phyloP scores from a whole-genome alignment of 345 rosid species.

The Lumnitzera littorea region DNA sequence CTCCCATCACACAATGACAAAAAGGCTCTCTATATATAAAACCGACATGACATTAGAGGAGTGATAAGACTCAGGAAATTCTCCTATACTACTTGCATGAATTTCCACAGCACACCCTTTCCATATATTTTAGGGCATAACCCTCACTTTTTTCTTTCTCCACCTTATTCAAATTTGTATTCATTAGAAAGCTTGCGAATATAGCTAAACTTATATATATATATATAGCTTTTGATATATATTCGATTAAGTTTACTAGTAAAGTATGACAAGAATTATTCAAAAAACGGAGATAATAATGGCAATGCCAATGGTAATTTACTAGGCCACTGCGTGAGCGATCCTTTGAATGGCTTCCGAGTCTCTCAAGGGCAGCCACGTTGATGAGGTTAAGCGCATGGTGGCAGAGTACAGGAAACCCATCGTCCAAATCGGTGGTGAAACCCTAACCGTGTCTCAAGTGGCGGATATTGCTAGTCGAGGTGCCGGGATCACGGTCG shows the following conservation, averaged over 20 bases:
- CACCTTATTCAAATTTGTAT: too few species aligned
- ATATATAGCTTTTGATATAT: too few species aligned
- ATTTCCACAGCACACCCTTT: slow-evolving; percentile 6
- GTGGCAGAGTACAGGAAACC: slow-evolving; percentile 32
- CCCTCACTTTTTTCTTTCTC: too few species aligned
- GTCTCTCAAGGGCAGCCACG: slow-evolving; percentile 39
- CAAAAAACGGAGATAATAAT: too few species aligned
- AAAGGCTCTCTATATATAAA: slow-evolving; percentile 18
- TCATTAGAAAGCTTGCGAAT: too few species aligned
- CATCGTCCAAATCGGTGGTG: slow-evolving; percentile 28
- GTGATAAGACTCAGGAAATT: slow-evolving; percentile 22
- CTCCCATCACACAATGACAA: slow-evolving; percentile 13
- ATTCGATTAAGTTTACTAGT: too few species aligned
- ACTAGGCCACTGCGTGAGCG: slow-evolving; percentile 1
- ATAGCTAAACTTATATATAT: too few species aligned
- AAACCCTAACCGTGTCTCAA: slow-evolving; percentile 31
- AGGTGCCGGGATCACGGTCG: slow-evolving; percentile 10
- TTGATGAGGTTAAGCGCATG: slow-evolving; percentile 36
- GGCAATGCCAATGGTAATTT: background rate
- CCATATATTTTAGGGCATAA: background rate
- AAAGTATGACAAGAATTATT: too few species aligned
- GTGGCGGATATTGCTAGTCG: slow-evolving; percentile 19
- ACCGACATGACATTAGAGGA: background rate
- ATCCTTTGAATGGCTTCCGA: slow-evolving; percentile 32
- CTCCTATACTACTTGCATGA: slow-evolving; percentile 12